Evolutionary conservation across 257 asterid genomes (phyloP).

Genomic region (Solanum etuberosum): DNA sequence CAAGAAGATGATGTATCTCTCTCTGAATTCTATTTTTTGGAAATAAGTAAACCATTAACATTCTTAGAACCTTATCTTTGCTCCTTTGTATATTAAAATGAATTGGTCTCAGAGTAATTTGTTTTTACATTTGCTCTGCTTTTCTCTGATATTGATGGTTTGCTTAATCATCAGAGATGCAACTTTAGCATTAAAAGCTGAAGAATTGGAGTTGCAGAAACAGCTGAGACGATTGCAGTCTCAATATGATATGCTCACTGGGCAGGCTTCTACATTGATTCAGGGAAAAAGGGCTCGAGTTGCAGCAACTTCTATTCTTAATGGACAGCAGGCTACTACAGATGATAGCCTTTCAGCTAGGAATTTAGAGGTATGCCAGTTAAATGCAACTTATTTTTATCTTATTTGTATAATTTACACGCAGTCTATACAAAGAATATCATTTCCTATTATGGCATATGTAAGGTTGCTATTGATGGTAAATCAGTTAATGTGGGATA

Average conservation of each 20-base stretch:
- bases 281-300: constrained; percentile 97
- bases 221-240: constrained; percentile 75
- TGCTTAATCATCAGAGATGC: constrained; percentile 56
- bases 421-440: background rate
- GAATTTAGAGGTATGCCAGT: constrained; percentile 68
- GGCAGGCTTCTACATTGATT: constrained; percentile 79
- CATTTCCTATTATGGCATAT: background rate
- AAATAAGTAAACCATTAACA: background rate
- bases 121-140: background rate
- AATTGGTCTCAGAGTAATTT: background rate
- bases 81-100: background rate
- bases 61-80: background rate
- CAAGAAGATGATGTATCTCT: background rate
- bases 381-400: background rate
- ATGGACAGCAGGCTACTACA: constrained; percentile 61
- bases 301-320: constrained; percentile 80
- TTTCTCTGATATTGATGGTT: constrained; percentile 13
- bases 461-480: background rate
- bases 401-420: background rate
- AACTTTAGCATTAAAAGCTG: constrained; percentile 71
- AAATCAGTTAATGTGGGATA: background rate
- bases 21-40: background rate
- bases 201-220: constrained; percentile 87
- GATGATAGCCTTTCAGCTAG: constrained; percentile 88
- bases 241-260: constrained; percentile 81